A percentile compares a stretch with the other conserved stretches of the same genome.
These are phyloP conservation scores for Ceratobasidium sp. DNA, from an alignment of 1,284 basidiomycete species.

Conservation along the genomic window DNA sequence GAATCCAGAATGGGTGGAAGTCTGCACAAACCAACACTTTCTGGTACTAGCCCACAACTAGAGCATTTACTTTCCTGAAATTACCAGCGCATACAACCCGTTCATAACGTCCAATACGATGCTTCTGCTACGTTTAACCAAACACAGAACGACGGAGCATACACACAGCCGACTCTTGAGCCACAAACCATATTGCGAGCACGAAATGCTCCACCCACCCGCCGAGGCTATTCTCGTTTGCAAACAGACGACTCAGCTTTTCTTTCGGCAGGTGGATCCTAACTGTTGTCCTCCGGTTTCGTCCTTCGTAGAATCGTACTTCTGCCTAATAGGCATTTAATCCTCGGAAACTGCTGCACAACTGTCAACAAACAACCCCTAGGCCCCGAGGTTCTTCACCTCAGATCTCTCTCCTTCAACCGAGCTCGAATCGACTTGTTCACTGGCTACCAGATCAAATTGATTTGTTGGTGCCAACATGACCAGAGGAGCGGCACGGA, in stretches of 20 bases:
- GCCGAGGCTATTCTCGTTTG: slow-evolving; percentile 48
- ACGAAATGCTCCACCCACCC: slow-evolving; percentile 85
- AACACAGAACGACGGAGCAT: slow-evolving; percentile 84
- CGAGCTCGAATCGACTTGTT: too few species aligned
- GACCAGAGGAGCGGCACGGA: too few species aligned
- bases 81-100: slow-evolving; percentile 85
- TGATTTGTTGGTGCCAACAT: too few species aligned
- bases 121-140: slow-evolving; percentile 82
- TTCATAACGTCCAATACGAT: slow-evolving; percentile 92
- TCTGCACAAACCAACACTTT: slow-evolving; percentile 59
- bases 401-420: too few species aligned
- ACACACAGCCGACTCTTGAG: slow-evolving; percentile 80
- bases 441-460: too few species aligned
- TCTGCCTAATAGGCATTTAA: slow-evolving; percentile 54
- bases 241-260: neutral
- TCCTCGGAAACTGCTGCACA: neutral
- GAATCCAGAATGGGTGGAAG: slow-evolving; percentile 78
- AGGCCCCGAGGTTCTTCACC: too few species aligned
- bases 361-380: neutral
- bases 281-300: slow-evolving; percentile 17
- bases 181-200: slow-evolving; percentile 92
- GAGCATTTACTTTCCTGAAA: slow-evolving; percentile 70
- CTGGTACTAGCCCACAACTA: neutral
- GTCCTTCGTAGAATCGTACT: slow-evolving; percentile 53
- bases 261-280: slow-evolving; percentile 7